These are phyloP conservation scores for Durotheca rogersii DNA, from an alignment of 495 filamentous ascomycete species.

Conservation along the genomic window DNA sequence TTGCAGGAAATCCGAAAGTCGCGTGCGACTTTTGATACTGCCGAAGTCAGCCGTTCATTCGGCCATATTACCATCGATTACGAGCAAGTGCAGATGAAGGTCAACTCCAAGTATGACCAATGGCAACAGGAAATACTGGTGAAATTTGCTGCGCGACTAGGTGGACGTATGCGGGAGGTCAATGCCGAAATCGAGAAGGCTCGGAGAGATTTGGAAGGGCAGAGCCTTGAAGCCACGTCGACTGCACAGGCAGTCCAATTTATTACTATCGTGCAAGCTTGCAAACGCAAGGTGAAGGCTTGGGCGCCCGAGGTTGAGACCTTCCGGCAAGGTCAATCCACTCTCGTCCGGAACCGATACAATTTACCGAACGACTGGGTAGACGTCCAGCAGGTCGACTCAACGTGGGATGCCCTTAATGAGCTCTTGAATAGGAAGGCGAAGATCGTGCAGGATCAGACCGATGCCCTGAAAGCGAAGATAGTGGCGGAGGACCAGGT, in stretches of 20 bases:
- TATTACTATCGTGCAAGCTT: conserved; percentile 95
- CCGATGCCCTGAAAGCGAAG: conserved; percentile 92
- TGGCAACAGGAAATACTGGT: conserved; percentile 97
- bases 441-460: conserved; percentile 94
- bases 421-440: conserved; percentile 85
- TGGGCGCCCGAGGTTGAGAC: conserved; percentile 96
- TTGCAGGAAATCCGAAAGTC: conserved; percentile 94
- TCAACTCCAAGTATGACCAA: conserved; percentile 98
- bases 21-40: conserved; percentile 91
- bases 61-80: conserved; percentile 94
- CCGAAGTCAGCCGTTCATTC: conserved; percentile 85
- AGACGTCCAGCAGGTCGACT: conserved; percentile 87
- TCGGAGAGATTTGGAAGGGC: conserved; percentile 81
- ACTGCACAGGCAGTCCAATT: conserved; percentile 96
- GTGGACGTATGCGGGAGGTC: conserved; percentile 86
- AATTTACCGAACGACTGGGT: conserved; percentile 93
- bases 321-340: conserved; percentile 92
- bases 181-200: conserved; percentile 86
- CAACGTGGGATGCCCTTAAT: conserved; percentile 87
- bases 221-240: conserved; percentile 86
- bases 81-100: conserved; percentile 95
- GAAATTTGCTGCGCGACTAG: conserved; percentile 86
- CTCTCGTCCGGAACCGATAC: conserved; percentile 83
- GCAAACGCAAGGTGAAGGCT: conserved; percentile 84
- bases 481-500: conserved; percentile 91